Evolutionary conservation across 129 eudicot genomes (phyloP).

Genomic region (Saussurea involucrata): DNA sequence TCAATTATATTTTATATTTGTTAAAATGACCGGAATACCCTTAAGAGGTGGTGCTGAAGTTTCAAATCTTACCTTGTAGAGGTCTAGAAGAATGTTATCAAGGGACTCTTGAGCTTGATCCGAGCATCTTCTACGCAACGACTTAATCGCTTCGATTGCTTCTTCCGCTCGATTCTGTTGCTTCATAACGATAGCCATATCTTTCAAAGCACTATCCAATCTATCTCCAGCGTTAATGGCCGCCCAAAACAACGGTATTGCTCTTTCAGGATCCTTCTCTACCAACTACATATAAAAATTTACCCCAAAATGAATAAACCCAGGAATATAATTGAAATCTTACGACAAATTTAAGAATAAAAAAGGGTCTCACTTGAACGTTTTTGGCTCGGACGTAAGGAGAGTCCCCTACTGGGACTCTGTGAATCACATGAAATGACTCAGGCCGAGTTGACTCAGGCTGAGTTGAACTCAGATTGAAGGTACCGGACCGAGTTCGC

Average conservation of each 20-base stretch:
- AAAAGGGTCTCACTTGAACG: conserved; percentile 47
- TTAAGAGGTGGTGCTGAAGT: conserved; percentile 19
- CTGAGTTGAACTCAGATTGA: too few relatives aligned
- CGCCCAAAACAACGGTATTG: conserved; percentile 74
- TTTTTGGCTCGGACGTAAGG: conserved; percentile 81
- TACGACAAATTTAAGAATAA: too few relatives aligned
- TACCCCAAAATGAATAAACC: background rate
- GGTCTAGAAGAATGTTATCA: conserved; percentile 71
- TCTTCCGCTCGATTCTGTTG: conserved; percentile 81
- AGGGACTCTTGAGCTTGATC: conserved; percentile 84
- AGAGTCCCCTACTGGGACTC: conserved; percentile 71
- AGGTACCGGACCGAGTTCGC: conserved; percentile 31
- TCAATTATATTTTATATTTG: too few relatives aligned
- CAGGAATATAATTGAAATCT: too few relatives aligned
- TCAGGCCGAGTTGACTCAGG: conserved; percentile 39
- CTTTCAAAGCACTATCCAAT: conserved; percentile 80
- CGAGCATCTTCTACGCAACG: conserved; percentile 55
- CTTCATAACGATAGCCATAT: conserved; percentile 85
- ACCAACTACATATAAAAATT: conserved; percentile 38
- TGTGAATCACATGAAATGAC: conserved; percentile 60
- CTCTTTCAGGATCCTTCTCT: conserved; percentile 77
- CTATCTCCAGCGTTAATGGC: conserved; percentile 82
- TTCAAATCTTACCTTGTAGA: conserved; percentile 54
- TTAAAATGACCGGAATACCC: too few relatives aligned
- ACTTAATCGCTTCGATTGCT: conserved; percentile 75